Base-by-base conservation (phyloP, 179 eudicot genomes). In the Beta corolliflora region DNA sequence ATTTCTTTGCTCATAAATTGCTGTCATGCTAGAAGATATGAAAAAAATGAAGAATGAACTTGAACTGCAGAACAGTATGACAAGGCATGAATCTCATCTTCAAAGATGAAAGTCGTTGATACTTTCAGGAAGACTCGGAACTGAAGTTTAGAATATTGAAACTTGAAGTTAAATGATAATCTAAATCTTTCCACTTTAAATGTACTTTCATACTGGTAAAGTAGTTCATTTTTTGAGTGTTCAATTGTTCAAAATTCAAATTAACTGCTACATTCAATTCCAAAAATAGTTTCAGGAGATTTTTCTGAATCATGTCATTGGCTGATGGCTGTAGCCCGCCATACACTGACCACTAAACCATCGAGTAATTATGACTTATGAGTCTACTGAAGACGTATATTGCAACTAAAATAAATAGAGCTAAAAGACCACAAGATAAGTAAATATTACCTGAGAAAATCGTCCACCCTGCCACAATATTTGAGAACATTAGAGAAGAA, bases 381-480 rank as follows among this genome's bases (percentile, higher is more conserved):
- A n/a, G n/a, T 25, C 65, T 55, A 55, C 55, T 59, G 52, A 59
- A 61, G 29, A 52, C 19, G 50, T 31, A 23, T 59, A 52, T 69
- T 41, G 55, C 76, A 68, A 25, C 25, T 15, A 48, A 19, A 21
- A 58, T 23, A 56, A 55, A 25, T 3, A n/a, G 25, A 55, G 77
- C 5, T 18, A 54, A 73, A 16, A 52, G 31, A 56, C 7, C 16
- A 23, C 16, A 9, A 18, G 8, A 44, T 36, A 25, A 15, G 53
- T 70, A 64, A 67, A 18, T 70, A 65, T 16, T 89, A 94, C 99
- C 99, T 94, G 80, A 88, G 87, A 86, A 96, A 96, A 75, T 96
- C 98, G 73, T 93, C 97, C 86, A 92, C 88, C 89, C 99, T 94
- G 98, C 90, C 77, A 80, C 77, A 80, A 73, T 71, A 77, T 82